Evolutionary conservation across 1,284 basidiomycete species (phyloP), one percentile per base, ranked within the genome.

Genomic region (Boletus mariae): DNA sequence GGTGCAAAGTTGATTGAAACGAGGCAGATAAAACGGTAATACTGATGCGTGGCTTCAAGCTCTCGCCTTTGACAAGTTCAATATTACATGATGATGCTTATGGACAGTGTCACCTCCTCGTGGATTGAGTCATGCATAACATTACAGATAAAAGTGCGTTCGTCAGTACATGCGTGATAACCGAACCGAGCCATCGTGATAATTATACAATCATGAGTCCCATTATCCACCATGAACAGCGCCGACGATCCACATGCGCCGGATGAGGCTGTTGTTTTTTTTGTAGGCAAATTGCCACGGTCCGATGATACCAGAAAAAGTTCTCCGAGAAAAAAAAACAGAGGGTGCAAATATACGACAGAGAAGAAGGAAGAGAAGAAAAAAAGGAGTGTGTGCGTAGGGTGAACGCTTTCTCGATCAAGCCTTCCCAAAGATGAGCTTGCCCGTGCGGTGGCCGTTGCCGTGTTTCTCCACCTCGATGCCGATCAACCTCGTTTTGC

Each of bases 401-500:
- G 28, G n/a, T 44, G 15, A 29, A 42, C 7, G 42, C 15, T 17
- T 29, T 45, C 11, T 42, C 13, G 26, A 45, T 71, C 59, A 78
- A 52, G 75, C 64, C 59, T 72, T 75, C 11, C 71, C 72, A 58
- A 81, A 80, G 56, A 81, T 71, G 43, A 80, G 73, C 60, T 75
- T 80, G 53, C 76, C 79, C 8, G 72, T 70, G 44, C 75, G 66
- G 48, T 67, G 66, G 15, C 64, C 71, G 9, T 72, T 69, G 5
- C 65, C 59, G 47, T 73, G 71, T 65, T 78, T 80, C 62, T 80
- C 80, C 56, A 82, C 75, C 59, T 86, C 84, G 54, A 87, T 73
- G 35, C 85, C 85, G 41, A 83, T 73, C 41, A 87, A 64, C 51
- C 74, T 69, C 37, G 81, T 84, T 62, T 83, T 85, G 34, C 78